Conservation (phyloP, 345 rosid species). For the Lepidium sativum region DNA sequence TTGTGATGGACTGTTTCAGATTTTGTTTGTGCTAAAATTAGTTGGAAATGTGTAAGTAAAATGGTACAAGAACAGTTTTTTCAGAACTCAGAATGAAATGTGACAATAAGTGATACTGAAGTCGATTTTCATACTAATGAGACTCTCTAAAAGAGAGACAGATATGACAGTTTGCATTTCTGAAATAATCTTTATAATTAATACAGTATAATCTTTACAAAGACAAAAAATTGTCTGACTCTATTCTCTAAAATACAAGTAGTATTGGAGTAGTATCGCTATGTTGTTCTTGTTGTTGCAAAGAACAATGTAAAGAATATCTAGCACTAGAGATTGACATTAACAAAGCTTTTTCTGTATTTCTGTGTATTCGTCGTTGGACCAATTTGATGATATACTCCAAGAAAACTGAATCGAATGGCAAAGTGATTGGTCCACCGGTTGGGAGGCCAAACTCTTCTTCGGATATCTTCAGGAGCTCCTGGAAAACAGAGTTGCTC, state of each 20-base stretch:
- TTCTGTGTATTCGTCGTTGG: neutral
- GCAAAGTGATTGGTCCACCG: neutral
- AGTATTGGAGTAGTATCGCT: neutral
- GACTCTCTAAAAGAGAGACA: neutral
- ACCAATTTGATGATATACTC: constrained; percentile 12
- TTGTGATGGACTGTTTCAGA: neutral
- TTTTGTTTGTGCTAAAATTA: neutral
- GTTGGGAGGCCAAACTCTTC: constrained; percentile 23
- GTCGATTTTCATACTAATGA: neutral
- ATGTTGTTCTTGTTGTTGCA: neutral
- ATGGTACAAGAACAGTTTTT: neutral
- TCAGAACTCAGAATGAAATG: neutral
- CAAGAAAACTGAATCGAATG: neutral
- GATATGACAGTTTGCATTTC: neutral
- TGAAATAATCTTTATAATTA: too few relatives aligned
- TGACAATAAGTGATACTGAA: neutral
- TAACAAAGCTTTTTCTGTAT: constrained; percentile 10
- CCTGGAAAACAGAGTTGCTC: constrained; percentile 7
- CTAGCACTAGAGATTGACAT: neutral
- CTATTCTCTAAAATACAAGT: neutral
- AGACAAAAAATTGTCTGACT: neutral
- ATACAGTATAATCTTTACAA: neutral
- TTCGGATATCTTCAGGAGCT: constrained; percentile 27
- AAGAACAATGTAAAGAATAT: neutral
- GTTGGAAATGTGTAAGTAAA: neutral